Evolutionary conservation across 495 filamentous ascomycete species (phyloP).

Genomic region (Ascobolus immersus): DNA sequence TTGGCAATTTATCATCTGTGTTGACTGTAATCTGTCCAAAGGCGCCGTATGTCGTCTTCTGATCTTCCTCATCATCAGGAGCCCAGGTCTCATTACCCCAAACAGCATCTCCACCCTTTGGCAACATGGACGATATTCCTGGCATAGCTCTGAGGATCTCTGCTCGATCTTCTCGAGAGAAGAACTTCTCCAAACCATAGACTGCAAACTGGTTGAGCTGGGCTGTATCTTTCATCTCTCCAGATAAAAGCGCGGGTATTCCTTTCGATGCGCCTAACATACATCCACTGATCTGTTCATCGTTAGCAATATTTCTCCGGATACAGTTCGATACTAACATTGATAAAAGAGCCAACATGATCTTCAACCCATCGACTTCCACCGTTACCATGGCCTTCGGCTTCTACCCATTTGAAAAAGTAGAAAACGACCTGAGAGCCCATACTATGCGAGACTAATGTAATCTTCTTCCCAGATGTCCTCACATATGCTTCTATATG

Average conservation of each 20-base stretch:
- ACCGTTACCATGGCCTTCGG: slow-evolving; percentile 48
- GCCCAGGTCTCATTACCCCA: slow-evolving; percentile 84
- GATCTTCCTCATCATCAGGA: slow-evolving; percentile 58
- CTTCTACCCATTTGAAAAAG: slow-evolving; percentile 94
- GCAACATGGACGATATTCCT: slow-evolving; percentile 84
- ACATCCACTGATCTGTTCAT: slow-evolving; percentile 49
- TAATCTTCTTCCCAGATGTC: slow-evolving; percentile 48
- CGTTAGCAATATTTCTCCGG: slow-evolving; percentile 1
- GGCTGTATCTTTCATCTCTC: slow-evolving; percentile 95
- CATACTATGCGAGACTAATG: slow-evolving; percentile 88
- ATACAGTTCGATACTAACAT: slow-evolving; percentile 18
- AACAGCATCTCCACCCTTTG: slow-evolving; percentile 78
- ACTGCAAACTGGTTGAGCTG: slow-evolving; percentile 95
- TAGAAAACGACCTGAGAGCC: slow-evolving; percentile 85
- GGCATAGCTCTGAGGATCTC: slow-evolving; percentile 96
- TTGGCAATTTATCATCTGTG: slow-evolving; percentile 27
- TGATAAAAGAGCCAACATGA: slow-evolving; percentile 85
- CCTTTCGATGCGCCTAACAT: slow-evolving; percentile 93
- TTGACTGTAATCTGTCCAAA: slow-evolving; percentile 63
- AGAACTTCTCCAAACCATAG: slow-evolving; percentile 88
- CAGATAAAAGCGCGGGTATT: slow-evolving; percentile 68
- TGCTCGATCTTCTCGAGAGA: slow-evolving; percentile 64
- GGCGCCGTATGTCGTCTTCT: slow-evolving; percentile 46
- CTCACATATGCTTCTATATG: slow-evolving; percentile 64
- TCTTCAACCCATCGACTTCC: slow-evolving; percentile 74